Evolutionary conservation across 345 rosid species (phyloP), one percentile per base, ranked within the genome.

Genomic region (Streptanthus diversifolius): DNA sequence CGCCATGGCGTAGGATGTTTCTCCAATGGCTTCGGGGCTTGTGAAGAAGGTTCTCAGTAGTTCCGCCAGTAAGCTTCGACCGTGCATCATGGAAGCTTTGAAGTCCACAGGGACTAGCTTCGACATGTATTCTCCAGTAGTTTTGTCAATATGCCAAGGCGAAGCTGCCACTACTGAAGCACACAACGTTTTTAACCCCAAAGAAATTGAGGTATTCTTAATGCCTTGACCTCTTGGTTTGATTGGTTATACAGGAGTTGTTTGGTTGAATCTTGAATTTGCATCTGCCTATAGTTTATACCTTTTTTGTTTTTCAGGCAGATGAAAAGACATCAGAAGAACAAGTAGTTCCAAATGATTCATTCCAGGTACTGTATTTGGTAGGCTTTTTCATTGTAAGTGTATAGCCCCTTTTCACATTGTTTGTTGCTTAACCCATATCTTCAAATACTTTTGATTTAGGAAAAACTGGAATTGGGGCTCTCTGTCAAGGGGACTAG

Each of bases 61-160:
- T 40, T 90, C 91, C 61, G 80, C 89, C 48, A 27, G 77, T 66
- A 88, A 81, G 79, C 86, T 92, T 66, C 79, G 79, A 80, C 82
- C 87, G 2, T 63, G 72, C 77, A 81, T 90, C 74, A 69, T 80
- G 77, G 83, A 84, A 73, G 87, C 85, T 21, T 73, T 87, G 68
- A 76, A 78, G 53, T 84, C 82, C 19, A 51, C 30, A 35, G 68
- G 79, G 49, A 68, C 79, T 68, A 73, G 81, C 66, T 69, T 87
- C 79, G 85, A 84, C 35, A 82, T 84, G 58, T 90, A 85, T 81
- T 77, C 89, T 76, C 78, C 88, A 17, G 61, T 87, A 43, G 82
- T 92, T 45, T 77, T 81, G 66, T 76, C 75, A 40, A 73, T 88
- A 64, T 88, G 84, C 63, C 77, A 71, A 74, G 83, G 67, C 56